Evolutionary conservation across 768 basidiomycete species (phyloP).

Genomic region (Amanita thiersii): DNA sequence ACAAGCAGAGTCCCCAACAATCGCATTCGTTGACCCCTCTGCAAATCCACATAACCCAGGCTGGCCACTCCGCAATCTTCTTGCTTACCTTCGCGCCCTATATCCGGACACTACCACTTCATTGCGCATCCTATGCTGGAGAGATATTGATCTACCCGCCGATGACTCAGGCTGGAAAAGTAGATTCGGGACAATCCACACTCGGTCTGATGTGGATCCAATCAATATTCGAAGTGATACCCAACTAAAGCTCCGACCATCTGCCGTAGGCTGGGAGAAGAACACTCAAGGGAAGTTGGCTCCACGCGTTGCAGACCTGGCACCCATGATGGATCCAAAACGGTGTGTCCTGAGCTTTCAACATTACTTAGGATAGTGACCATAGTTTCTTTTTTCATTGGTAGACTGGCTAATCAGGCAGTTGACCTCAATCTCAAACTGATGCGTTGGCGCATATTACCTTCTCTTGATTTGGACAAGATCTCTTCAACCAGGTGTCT

Average conservation of each 20-base stretch:
- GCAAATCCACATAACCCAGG: slow-evolving; percentile 67
- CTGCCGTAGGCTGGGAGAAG: slow-evolving; percentile 94
- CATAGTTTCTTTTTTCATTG: neutral
- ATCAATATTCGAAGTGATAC: neutral
- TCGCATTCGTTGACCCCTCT: slow-evolving; percentile 83
- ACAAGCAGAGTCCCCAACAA: slow-evolving; percentile 23
- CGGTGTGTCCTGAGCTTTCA: slow-evolving; percentile 32
- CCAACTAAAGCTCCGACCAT: slow-evolving; percentile 26
- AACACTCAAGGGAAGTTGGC: slow-evolving; percentile 81
- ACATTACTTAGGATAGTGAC: neutral
- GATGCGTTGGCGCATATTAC: slow-evolving; percentile 96
- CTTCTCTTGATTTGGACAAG: slow-evolving; percentile 81
- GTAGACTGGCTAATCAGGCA: slow-evolving; percentile 87
- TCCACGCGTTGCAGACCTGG: slow-evolving; percentile 83
- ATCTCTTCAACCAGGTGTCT: slow-evolving; percentile 75
- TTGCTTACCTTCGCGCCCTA: slow-evolving; percentile 65
- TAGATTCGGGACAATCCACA: slow-evolving; percentile 45
- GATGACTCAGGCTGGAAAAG: slow-evolving; percentile 45
- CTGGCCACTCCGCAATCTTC: slow-evolving; percentile 91
- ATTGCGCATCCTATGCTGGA: slow-evolving; percentile 70
- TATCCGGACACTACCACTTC: slow-evolving; percentile 40
- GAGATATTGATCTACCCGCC: slow-evolving; percentile 48
- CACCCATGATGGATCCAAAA: slow-evolving; percentile 92
- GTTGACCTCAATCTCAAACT: slow-evolving; percentile 97
- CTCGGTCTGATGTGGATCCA: slow-evolving; percentile 16